Percentiles rank a stretch among this genome's conserved stretches.
Evolutionary conservation across 1,284 basidiomycete species (phyloP).

Genomic region (Ganoderma multipileum): DNA sequence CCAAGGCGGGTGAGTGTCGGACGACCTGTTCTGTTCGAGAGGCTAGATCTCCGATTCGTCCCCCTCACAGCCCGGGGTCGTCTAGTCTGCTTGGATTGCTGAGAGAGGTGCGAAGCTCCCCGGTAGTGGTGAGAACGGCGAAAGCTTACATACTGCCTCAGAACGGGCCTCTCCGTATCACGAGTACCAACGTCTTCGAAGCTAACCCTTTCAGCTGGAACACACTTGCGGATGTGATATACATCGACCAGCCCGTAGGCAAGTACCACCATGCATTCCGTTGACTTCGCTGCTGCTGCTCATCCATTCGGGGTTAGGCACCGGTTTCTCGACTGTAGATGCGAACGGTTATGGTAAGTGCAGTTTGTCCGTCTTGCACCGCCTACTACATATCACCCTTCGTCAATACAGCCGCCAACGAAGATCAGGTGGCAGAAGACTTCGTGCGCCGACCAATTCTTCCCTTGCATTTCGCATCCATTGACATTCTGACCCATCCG

Average conservation of each 20-base stretch:
- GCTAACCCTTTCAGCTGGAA: conserved; percentile 66
- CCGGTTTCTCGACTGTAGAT: conserved; percentile 73
- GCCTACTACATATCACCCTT: neutral
- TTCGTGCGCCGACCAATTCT: conserved; percentile 54
- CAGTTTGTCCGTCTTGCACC: neutral
- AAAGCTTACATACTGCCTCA: conserved; percentile 33
- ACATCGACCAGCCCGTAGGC: conserved; percentile 73
- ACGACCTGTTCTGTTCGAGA: neutral
- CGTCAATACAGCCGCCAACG: conserved; percentile 57
- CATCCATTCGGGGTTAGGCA: conserved; percentile 45
- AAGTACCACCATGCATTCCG: conserved; percentile 6
- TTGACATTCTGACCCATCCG: neutral
- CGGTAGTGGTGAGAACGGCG: neutral
- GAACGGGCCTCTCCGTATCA: conserved; percentile 73
- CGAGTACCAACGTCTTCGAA: conserved; percentile 52
- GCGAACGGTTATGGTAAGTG: conserved; percentile 38
- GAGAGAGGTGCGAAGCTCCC: conserved; percentile 56
- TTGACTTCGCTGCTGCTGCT: conserved; percentile 15
- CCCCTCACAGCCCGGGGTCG: conserved; percentile 58
- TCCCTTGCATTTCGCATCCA: neutral
- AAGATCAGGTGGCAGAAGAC: conserved; percentile 71
- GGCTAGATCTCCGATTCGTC: no score
- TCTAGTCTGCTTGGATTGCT: conserved; percentile 72
- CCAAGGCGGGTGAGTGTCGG: conserved; percentile 57
- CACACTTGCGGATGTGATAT: conserved; percentile 67